Evolutionary conservation across 2,329 filamentous ascomycete genomes (phyloP).

Genomic region (Cladobotryum mycophilum): DNA sequence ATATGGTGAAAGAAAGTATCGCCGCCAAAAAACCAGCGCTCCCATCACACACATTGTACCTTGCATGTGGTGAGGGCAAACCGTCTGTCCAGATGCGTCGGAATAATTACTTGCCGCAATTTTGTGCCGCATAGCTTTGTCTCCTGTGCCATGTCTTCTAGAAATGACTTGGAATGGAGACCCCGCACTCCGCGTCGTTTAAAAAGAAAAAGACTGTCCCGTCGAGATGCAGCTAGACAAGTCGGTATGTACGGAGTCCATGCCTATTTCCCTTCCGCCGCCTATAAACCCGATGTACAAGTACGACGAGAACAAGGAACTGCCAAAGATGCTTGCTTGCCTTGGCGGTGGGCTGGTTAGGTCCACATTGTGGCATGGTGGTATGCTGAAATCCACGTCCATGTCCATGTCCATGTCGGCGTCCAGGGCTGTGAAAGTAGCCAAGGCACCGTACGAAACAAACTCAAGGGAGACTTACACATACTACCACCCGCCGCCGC

Average conservation of each 20-base stretch:
- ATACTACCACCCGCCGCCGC: not conserved
- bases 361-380: not conserved
- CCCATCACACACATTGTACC: not conserved
- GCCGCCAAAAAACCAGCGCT: not conserved
- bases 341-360: not conserved
- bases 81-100: too few relatives aligned
- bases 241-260: too few relatives aligned
- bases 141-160: conserved; percentile 3
- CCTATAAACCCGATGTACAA: too few relatives aligned
- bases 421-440: not conserved
- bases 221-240: too few relatives aligned
- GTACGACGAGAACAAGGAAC: too few relatives aligned
- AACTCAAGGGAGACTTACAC: not conserved
- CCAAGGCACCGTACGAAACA: too few relatives aligned
- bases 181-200: conserved; percentile 11
- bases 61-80: too few relatives aligned
- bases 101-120: too few relatives aligned
- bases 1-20: too few relatives aligned
- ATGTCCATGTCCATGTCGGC: not conserved
- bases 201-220: too few relatives aligned
- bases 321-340: not conserved
- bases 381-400: not conserved
- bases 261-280: too few relatives aligned
- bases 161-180: conserved; percentile 8
- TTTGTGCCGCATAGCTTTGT: not conserved